Conservation (phyloP, 139 green algal species). For the Auxenochlorella protothecoides region DNA sequence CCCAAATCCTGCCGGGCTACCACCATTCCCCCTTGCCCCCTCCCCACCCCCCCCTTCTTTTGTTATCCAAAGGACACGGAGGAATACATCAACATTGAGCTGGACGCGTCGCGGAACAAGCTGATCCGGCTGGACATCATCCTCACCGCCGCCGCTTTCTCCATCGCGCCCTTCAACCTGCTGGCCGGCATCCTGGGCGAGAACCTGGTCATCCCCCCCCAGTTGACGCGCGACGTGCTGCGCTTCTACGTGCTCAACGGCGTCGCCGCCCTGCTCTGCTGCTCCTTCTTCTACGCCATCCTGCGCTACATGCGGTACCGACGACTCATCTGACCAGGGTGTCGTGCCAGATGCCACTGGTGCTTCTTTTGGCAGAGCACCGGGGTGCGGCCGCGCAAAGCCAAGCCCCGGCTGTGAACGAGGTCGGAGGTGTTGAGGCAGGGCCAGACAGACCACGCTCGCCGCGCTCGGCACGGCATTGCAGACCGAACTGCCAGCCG, state of each 20-base stretch:
- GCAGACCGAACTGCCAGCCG: too few species aligned
- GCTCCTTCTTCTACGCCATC: conserved; percentile 35
- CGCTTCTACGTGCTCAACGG: conserved; percentile 45
- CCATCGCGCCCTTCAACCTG: conserved; percentile 48
- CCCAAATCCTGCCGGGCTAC: too few species aligned
- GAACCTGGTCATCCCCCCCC: conserved; percentile 64
- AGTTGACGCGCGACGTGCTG: conserved; percentile 36
- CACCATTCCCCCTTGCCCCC: conserved; percentile 1
- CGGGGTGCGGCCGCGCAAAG: too few species aligned
- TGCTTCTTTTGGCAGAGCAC: too few species aligned
- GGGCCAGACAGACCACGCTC: too few species aligned
- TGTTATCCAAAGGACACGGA: conserved; percentile 31
- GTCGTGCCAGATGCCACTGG: neutral
- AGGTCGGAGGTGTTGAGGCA: too few species aligned
- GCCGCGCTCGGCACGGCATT: too few species aligned
- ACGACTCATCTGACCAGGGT: conserved; percentile 33
- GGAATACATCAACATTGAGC: conserved; percentile 60
- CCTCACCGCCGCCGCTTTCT: conserved; percentile 53
- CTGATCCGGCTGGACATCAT: conserved; percentile 63
- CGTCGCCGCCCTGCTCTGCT: conserved; percentile 19
- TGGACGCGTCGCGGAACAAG: conserved; percentile 40
- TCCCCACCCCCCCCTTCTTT: neutral
- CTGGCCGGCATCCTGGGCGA: conserved; percentile 71
- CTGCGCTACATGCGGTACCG: conserved; percentile 36
- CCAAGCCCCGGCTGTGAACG: too few species aligned